A percentile compares a stretch with the other conserved stretches of the same genome.
These are phyloP conservation scores for Geosmithia morbida DNA, from an alignment of 2,329 filamentous ascomycete genomes.

Conservation along the genomic window DNA sequence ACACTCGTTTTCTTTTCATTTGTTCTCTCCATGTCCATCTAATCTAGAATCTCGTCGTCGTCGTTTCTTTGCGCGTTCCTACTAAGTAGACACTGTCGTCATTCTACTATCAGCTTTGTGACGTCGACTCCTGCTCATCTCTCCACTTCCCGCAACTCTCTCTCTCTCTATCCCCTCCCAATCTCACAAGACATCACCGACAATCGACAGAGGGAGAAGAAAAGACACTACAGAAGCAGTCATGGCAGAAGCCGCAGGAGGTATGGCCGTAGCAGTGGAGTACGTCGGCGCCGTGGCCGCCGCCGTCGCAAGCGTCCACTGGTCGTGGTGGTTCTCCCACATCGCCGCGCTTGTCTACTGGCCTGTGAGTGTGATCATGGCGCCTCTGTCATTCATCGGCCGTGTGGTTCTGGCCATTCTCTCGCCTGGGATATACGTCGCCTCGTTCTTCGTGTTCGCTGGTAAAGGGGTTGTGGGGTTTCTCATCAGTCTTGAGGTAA, in stretches of 20 bases:
- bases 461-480: constrained; percentile 11
- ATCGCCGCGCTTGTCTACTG: constrained; percentile 11
- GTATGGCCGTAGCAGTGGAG: constrained; percentile 9
- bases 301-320: constrained; percentile 10
- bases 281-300: constrained; percentile 11
- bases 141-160: not conserved
- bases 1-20: no score
- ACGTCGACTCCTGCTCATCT: not conserved
- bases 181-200: not conserved
- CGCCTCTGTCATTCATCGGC: constrained; percentile 14
- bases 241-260: constrained; percentile 1
- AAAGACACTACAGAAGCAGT: not conserved
- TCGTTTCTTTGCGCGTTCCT: no score
- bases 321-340: constrained; percentile 7
- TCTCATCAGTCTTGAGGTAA: constrained; percentile 20
- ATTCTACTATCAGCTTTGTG: not conserved
- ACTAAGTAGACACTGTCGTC: no score
- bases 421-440: constrained; percentile 20
- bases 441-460: constrained; percentile 12
- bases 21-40: no score
- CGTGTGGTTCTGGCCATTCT: constrained; percentile 15
- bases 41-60: no score
- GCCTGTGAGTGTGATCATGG: constrained; percentile 14
- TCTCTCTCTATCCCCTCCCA: no score
- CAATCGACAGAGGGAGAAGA: not conserved